Base-by-base conservation (phyloP, 768 basidiomycete genomes). In the Mycena sanguinolenta region DNA sequence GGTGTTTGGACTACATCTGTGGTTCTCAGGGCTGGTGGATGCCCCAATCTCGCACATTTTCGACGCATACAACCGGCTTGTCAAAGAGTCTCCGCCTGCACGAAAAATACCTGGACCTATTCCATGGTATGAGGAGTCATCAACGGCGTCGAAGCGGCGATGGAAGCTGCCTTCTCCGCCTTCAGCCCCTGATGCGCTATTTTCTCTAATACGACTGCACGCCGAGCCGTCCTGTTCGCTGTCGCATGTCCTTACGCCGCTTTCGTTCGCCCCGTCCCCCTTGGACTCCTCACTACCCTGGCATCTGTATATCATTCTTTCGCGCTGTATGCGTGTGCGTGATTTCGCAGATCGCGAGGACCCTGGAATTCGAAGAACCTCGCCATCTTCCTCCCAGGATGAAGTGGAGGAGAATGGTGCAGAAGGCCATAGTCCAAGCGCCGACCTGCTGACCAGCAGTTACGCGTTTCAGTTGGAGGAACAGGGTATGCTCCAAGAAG, bases 231-330 rank as follows among this genome's bases (percentile, higher is more conserved):
- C 89, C 13, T 89, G 85, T 73, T 93, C 88, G 50, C 87, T 89
- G 61, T 97, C 88, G 62, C 90, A 85, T 42, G 85, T 91, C 4
- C 88, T 97, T 12, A 81, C 87, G 14, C 92, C 96, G 0, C 82
- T 91, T 10, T 94, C 94, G 27, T 95, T 93, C 73, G 87, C 90
- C 1, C 81, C 92, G 2, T 92, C 90, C 8, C 92, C 92, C 0
- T 79, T 90, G n/a, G 96, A 97, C 78, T 91, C 90, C 77, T 89
- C 95, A 25, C 82, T 98, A 64, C 87, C 94, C 9, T 99, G 97
- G 97, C 96, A 98, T 80, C 77, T 98, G 38, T 98, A 97, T 79
- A 88, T 96, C 63, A 83, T 99, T 38, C 83, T 99, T 55, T 93
- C 96, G 19, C 88, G 92, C 28, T 93, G 92, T 69, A 90, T 98